Conservation (phyloP, 2,329 filamentous ascomycete species). For the Sclerotinia trifoliorum region DNA sequence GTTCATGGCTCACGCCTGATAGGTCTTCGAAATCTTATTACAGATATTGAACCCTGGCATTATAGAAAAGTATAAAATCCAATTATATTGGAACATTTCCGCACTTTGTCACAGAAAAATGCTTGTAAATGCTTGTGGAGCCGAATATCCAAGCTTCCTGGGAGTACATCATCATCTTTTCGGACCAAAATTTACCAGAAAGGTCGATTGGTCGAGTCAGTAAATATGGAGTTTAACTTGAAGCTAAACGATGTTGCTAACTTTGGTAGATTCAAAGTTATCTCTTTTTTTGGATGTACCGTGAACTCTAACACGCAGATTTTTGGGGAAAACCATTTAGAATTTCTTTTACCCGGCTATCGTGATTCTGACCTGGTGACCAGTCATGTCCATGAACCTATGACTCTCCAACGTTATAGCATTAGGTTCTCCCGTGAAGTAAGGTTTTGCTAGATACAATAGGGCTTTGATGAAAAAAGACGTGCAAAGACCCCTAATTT, state of each 20-base stretch:
- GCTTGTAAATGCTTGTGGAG: constrained; percentile 16
- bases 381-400: not conserved
- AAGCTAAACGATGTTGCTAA: not conserved
- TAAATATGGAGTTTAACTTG: constrained; percentile 7
- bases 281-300: not conserved
- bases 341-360: not conserved
- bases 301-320: not conserved
- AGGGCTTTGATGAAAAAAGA: constrained; percentile 7
- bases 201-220: constrained; percentile 12
- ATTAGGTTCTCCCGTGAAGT: not conserved
- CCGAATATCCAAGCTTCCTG: constrained; percentile 16
- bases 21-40: constrained; percentile 18
- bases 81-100: constrained; percentile 14
- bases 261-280: not conserved
- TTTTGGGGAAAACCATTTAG: not conserved
- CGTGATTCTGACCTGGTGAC: not conserved
- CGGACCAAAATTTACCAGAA: constrained; percentile 6
- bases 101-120: constrained; percentile 13
- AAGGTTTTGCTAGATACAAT: constrained; percentile 11
- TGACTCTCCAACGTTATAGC: not conserved
- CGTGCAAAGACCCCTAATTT: constrained; percentile 4
- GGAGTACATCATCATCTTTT: constrained; percentile 12
- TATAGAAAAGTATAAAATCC: constrained; percentile 19
- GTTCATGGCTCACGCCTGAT: constrained; percentile 18
- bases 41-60: constrained; percentile 14